Conservation (phyloP, 495 filamentous ascomycete genomes). For the Neurospora sp. region DNA sequence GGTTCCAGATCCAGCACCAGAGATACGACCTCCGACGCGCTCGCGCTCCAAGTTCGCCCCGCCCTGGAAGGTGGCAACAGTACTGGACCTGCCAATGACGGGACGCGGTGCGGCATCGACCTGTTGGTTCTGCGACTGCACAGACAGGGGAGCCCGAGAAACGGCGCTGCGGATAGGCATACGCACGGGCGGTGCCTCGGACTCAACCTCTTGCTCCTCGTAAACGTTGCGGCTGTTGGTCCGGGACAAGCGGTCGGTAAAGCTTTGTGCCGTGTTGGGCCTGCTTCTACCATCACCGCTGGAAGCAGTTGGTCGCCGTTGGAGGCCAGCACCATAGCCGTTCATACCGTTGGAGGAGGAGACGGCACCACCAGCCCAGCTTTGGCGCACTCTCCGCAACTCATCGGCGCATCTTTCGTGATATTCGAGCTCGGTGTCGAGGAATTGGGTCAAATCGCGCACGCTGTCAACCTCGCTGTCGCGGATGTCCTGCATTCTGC, state of each 20-base stretch:
- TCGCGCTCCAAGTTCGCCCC: conserved; percentile 10
- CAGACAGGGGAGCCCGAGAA: conserved; percentile 34
- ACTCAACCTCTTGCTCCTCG: conserved; percentile 26
- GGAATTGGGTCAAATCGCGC: conserved; percentile 65
- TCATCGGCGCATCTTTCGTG: conserved; percentile 81
- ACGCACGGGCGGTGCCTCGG: conserved; percentile 32
- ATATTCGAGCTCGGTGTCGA: conserved; percentile 86
- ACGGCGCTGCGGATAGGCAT: conserved; percentile 53
- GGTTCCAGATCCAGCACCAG: conserved; percentile 9
- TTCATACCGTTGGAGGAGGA: conserved; percentile 1
- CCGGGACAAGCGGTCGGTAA: conserved; percentile 30
- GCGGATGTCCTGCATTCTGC: conserved; percentile 95
- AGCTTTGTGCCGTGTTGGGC: conserved; percentile 37
- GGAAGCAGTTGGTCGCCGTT: conserved; percentile 13
- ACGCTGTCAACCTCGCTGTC: conserved; percentile 81
- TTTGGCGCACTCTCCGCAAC: conserved; percentile 39
- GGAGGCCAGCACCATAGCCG: conserved; percentile 16
- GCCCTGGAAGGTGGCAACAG: conserved; percentile 14
- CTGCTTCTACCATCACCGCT: conserved; percentile 24
- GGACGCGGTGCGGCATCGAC: not conserved
- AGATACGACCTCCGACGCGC: conserved; percentile 6
- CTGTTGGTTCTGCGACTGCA: not conserved
- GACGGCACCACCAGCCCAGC: conserved; percentile 26
- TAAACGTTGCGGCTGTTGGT: conserved; percentile 24
- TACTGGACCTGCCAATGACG: conserved; percentile 7